A percentile compares a stretch with the other conserved stretches of the same genome.
These are phyloP conservation scores for Salix brachista DNA, from an alignment of 345 rosid species.

Conservation along the genomic window DNA sequence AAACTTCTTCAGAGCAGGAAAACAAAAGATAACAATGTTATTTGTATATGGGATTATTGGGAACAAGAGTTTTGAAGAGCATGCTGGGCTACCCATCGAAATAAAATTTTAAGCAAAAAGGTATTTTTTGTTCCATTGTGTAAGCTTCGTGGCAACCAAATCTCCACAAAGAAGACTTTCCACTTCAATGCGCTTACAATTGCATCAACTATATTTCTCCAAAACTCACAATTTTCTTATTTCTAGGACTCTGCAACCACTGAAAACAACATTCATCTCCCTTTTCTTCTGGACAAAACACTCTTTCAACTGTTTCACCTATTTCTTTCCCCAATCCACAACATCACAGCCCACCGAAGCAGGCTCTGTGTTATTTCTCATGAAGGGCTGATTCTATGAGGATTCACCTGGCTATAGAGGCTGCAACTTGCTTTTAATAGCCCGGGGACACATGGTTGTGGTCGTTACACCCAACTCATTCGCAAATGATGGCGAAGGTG, in stretches of 20 bases:
- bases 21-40: not conserved
- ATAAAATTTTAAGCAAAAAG: not conserved
- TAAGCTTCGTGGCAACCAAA: not conserved
- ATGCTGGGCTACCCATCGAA: not conserved
- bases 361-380: no score
- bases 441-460: no score
- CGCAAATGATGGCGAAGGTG: no score
- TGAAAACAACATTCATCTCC: not conserved
- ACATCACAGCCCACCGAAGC: not conserved
- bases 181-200: not conserved
- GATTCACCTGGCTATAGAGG: no score
- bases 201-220: no score
- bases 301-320: constrained; percentile 54
- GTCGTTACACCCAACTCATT: no score
- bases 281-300: not conserved
- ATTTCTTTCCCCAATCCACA: constrained; percentile 73
- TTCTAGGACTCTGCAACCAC: not conserved
- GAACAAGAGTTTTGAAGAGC: not conserved
- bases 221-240: no score
- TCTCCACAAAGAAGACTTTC: not conserved
- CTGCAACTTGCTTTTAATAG: no score
- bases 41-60: not conserved
- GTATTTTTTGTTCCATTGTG: constrained; percentile 16
- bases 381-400: no score
- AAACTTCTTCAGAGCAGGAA: no score